Base-by-base conservation (phyloP, 2,329 filamentous ascomycete species). In the Fusarium circinatum region DNA sequence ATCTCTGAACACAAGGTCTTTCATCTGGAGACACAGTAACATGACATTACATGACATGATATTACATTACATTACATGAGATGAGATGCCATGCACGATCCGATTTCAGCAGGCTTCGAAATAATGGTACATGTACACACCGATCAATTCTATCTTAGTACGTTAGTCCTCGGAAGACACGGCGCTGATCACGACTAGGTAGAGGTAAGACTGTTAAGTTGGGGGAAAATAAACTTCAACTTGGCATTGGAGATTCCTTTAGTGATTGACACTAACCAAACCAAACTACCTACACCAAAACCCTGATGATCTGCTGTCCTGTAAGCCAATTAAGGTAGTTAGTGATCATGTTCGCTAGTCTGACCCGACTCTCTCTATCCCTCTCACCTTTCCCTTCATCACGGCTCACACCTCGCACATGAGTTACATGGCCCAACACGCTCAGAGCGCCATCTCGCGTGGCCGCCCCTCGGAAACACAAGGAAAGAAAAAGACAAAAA, bases 371-470 rank as follows among this genome's bases (percentile, higher is more conserved):
- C 38, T n/a, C 38, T 56, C 24, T 24, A 26, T 57, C 4, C 26
- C 28, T 58, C 20, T 49, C 30, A 26, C 32, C 22, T 57, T 22
- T 57, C 24, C 60, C 61, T 48, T 39, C 49, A 48, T 61, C 59
- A 48, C 71, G 55, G 62, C 71, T 68, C 71, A 74, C 71, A 74
- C 71, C 71, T 74, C 59, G 68, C 18, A 74, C 71, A 62, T 68
- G 71, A 52, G 68, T 45, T 57, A 60, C 59, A 59, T 56, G 70
- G 49, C 70, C 66, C 66, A 68, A 64, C 70, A 68, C 56, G 13
- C 59, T 49, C 41, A 60, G 71, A 74, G 73, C 75, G 73, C 71
- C 73, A 78, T 78, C 76, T 77, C 76, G 76, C 76, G 76, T 78
- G 76, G 76, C 71, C 68, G 74, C 71, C 75, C 65, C 65, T 72